Percentiles rank a stretch among this genome's conserved stretches.
Evolutionary conservation across 1,284 basidiomycete species (phyloP).

Genomic region (Tetrapyrgos nigripes): DNA sequence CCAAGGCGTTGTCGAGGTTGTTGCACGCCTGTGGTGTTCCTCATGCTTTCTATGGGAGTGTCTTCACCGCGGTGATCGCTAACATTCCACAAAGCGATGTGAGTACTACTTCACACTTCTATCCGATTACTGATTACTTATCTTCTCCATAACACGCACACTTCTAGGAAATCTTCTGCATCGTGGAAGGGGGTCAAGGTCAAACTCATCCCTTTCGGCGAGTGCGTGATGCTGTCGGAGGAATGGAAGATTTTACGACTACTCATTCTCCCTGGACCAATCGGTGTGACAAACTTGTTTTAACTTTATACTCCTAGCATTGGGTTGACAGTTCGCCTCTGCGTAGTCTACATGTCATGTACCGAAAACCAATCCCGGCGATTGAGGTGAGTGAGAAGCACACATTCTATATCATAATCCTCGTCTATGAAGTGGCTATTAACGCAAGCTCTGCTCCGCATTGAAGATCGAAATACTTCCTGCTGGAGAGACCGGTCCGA

Average conservation of each 20-base stretch:
- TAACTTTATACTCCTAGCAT: slow-evolving; percentile 11
- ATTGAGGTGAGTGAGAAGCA: slow-evolving; percentile 43
- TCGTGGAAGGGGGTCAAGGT: slow-evolving; percentile 54
- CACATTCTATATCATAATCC: slow-evolving; percentile 1
- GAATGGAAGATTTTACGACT: slow-evolving; percentile 49
- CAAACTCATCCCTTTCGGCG: slow-evolving; percentile 57
- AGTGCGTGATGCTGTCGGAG: slow-evolving; percentile 55
- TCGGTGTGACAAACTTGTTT: slow-evolving; percentile 41
- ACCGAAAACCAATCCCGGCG: slow-evolving; percentile 53
- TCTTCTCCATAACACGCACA: not conserved
- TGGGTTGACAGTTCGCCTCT: slow-evolving; percentile 16
- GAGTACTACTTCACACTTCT: slow-evolving; percentile 32
- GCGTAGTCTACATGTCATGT: slow-evolving; percentile 59
- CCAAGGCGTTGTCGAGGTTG: slow-evolving; percentile 60
- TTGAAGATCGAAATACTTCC: slow-evolving; percentile 79
- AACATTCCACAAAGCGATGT: slow-evolving; percentile 62
- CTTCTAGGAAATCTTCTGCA: slow-evolving; percentile 56
- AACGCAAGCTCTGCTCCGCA: slow-evolving; percentile 10
- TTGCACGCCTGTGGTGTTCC: slow-evolving; percentile 57
- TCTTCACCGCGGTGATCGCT: slow-evolving; percentile 64
- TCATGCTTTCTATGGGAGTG: slow-evolving; percentile 73
- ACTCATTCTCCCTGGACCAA: slow-evolving; percentile 59
- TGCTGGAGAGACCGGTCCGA: slow-evolving; percentile 80
- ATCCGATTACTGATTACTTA: slow-evolving; percentile 12
- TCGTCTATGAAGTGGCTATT: not conserved